Evolutionary conservation across 2,329 filamentous ascomycete genomes (phyloP).

Genomic region (Phialocephala subalpina): DNA sequence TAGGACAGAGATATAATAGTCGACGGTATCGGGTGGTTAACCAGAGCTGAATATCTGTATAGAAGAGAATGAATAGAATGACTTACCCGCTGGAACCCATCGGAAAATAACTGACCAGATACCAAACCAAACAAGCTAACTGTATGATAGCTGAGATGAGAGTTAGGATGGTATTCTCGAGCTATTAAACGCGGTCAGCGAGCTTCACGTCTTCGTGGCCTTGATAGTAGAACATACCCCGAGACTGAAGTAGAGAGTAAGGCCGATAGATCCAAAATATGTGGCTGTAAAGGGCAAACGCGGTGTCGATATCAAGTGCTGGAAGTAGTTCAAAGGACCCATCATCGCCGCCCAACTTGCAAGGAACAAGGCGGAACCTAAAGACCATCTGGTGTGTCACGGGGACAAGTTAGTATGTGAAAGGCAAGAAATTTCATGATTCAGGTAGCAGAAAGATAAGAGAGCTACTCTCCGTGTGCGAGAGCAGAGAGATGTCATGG

Average conservation of each 20-base stretch:
- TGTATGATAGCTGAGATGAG: slow-evolving; percentile 85
- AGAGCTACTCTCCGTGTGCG: neutral
- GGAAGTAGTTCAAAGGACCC: slow-evolving; percentile 84
- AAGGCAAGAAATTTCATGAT: slow-evolving; percentile 29
- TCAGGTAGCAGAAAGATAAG: slow-evolving; percentile 19
- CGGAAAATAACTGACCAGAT: slow-evolving; percentile 96
- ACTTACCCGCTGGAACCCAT: slow-evolving; percentile 83
- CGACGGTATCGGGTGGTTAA: neutral
- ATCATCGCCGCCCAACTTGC: slow-evolving; percentile 93
- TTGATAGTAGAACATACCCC: slow-evolving; percentile 73
- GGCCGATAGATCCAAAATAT: slow-evolving; percentile 90
- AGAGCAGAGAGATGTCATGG: slow-evolving; percentile 22
- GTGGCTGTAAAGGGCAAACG: slow-evolving; percentile 91
- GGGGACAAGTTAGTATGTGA: slow-evolving; percentile 38
- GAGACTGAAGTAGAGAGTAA: slow-evolving; percentile 92
- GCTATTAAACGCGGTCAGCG: slow-evolving; percentile 56
- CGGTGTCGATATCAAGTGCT: slow-evolving; percentile 84
- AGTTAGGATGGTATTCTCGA: slow-evolving; percentile 85
- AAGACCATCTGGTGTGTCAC: slow-evolving; percentile 78
- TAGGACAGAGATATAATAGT: neutral
- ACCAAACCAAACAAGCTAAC: slow-evolving; percentile 86
- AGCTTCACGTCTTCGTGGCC: slow-evolving; percentile 6
- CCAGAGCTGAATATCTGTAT: neutral
- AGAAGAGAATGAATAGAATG: neutral
- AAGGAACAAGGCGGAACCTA: slow-evolving; percentile 90